phyloP scores from a whole-genome alignment of 305 asterid genomes.

The Fraxinus dipetala region DNA sequence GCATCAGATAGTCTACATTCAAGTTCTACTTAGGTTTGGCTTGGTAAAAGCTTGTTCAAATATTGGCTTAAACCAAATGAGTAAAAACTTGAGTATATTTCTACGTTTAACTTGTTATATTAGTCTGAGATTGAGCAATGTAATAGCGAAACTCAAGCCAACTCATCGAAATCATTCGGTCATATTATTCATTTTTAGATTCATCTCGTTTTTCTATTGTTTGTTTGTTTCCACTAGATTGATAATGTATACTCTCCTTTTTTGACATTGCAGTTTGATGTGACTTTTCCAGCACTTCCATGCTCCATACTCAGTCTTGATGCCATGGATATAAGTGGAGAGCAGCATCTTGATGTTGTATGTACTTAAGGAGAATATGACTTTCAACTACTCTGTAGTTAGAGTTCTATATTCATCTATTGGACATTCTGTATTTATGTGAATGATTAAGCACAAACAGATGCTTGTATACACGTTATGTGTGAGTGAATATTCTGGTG shows the following conservation, averaged over 20 bases:
- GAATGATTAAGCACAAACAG: neutral
- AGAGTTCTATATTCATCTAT: neutral
- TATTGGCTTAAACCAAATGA: neutral
- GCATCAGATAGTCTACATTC: constrained; percentile 3
- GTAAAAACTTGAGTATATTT: neutral
- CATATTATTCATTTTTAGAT: neutral
- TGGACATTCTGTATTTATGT: neutral
- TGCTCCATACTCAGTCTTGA: constrained; percentile 91
- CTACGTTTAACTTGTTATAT: neutral
- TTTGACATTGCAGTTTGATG: constrained; percentile 84
- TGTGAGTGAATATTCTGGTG: constrained; percentile 6
- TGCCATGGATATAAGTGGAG: constrained; percentile 99
- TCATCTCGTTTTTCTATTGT: constrained; percentile 1
- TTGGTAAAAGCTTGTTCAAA: neutral
- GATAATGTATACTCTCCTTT: constrained; percentile 13
- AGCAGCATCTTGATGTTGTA: constrained; percentile 97
- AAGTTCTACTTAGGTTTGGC: neutral
- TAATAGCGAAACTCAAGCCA: constrained; percentile 7
- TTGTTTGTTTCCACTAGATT: neutral
- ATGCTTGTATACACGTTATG: neutral
- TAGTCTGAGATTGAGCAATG: constrained; percentile 4
- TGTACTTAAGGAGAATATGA: constrained; percentile 31
- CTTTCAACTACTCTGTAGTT: constrained; percentile 13
- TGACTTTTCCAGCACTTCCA: constrained; percentile 91
- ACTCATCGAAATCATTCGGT: neutral